Conservation (phyloP, 129 eudicot genomes). For the Chrysanthemum seticuspe region DNA sequence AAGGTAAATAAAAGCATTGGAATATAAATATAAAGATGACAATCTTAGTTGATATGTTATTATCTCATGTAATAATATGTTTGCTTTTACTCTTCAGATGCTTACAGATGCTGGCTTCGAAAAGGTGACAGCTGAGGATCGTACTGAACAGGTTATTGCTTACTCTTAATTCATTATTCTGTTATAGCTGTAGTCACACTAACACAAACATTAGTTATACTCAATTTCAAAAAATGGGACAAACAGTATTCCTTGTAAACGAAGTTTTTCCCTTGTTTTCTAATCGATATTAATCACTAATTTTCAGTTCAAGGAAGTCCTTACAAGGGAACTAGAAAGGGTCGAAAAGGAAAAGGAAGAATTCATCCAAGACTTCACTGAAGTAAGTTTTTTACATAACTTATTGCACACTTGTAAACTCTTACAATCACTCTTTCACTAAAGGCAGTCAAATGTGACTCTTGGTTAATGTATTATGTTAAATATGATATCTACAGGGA, state of each 20-base stretch:
- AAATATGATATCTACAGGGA: constrained; percentile 45
- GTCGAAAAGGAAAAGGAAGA: constrained; percentile 84
- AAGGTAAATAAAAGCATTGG: constrained; percentile 42
- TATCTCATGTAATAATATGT: constrained; percentile 8
- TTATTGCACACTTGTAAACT: background rate
- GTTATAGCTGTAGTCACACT: too few relatives aligned
- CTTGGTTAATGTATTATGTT: background rate
- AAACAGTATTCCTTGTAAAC: background rate
- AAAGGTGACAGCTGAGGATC: constrained; percentile 86
- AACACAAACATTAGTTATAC: too few relatives aligned
- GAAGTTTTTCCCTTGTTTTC: background rate
- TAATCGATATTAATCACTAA: background rate
- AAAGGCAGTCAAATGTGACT: background rate
- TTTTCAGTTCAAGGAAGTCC: constrained; percentile 74
- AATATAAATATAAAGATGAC: background rate
- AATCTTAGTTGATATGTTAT: constrained; percentile 5
- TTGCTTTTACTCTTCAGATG: constrained; percentile 50
- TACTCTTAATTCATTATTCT: background rate
- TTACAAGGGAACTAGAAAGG: constrained; percentile 66
- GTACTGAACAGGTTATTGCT: constrained; percentile 79
- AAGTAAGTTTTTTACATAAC: constrained; percentile 44
- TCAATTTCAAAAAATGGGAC: background rate
- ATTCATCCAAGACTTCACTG: constrained; percentile 81
- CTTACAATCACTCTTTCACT: background rate
- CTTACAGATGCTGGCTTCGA: constrained; percentile 85